Percentiles rank a stretch among this genome's conserved stretches.
These are phyloP conservation scores for Phytophthora sp. DNA, from an alignment of 352 stramenopile genomes.

Conservation along the genomic window DNA sequence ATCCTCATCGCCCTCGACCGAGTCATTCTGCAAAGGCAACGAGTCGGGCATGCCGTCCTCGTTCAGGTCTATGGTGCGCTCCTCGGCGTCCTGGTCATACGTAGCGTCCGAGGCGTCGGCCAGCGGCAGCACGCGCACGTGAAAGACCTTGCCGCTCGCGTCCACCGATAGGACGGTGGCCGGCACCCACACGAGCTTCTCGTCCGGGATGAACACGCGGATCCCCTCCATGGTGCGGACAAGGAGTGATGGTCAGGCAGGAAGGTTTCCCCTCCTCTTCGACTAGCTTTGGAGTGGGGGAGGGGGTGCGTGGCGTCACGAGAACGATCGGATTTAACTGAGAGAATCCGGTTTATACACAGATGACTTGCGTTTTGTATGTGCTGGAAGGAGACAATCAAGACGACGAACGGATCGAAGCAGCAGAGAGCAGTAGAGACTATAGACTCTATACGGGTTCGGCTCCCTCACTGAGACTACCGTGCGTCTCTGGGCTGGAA, in stretches of 20 bases:
- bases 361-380: conserved; percentile 19
- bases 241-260: conserved; percentile 28
- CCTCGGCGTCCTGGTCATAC: conserved; percentile 35
- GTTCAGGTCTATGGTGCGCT: conserved; percentile 71
- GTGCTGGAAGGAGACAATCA: conserved; percentile 8
- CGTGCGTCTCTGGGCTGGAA: conserved; percentile 6
- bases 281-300: conserved; percentile 1
- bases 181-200: conserved; percentile 80
- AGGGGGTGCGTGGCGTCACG: conserved; percentile 11
- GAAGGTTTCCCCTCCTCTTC: not conserved
- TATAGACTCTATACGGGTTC: too few relatives aligned
- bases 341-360: conserved; percentile 6
- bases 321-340: conserved; percentile 20
- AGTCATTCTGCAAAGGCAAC: conserved; percentile 75
- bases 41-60: conserved; percentile 79
- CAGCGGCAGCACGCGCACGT: conserved; percentile 59
- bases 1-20: conserved; percentile 19
- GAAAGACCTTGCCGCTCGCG: conserved; percentile 61
- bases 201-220: conserved; percentile 84
- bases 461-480: too few relatives aligned
- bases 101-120: conserved; percentile 2
- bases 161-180: conserved; percentile 79
- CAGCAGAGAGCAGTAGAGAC: not conserved
- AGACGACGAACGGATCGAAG: not conserved
- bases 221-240: conserved; percentile 75